Base-by-base conservation (phyloP, 495 filamentous ascomycete genomes). In the Talaromyces nanjingensis region DNA sequence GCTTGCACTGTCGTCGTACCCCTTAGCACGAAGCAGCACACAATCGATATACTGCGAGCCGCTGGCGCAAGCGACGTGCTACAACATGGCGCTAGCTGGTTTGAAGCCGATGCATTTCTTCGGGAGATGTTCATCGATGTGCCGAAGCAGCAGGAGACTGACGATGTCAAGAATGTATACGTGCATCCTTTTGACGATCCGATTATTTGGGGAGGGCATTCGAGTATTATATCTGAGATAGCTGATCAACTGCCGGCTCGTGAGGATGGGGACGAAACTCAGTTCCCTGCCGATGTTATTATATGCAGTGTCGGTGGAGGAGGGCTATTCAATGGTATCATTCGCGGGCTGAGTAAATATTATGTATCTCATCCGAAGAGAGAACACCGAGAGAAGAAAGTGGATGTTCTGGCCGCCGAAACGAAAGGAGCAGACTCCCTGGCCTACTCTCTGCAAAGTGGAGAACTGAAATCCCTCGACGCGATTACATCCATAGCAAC, bases 261-360 rank as follows among this genome's bases (percentile, higher is more conserved):
- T 18, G 66, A 63, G 24, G 14, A 22, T 34, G 45, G 67, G 9
- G 65, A 60, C 1, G 52, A 31, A 2, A 45, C 59, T 2, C 68
- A 72, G 25, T 67, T 74, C 20, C 71, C 66, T 8, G 73, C 88
- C 9, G 87, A 91, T 70, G 89, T 79, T 37, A 75, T 98, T 8
- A 81, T 96, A 12, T 93, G 90, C 70, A 88, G 81, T 64, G 91
- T 96, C 49, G 93, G 93, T 11, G 93, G 93, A 7, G 93, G 93
- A 2, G 93, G 93, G 0, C 74, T 98, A 57, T 83, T 96, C 39
- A 88, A 85, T 64, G 93, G 93, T 0, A 64, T 97, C 4, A 79
- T 91, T 72, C 72, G 82, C 63, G 92, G 90, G 1, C 65, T 96
- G 1, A 81, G 86, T 65, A 64, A 69, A 31, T 74, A 81, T 69